A percentile compares a stretch with the other conserved stretches of the same genome.
Evolutionary conservation across 352 stramenopile genomes (phyloP).

Genomic region (Elongisporangium undulatum): DNA sequence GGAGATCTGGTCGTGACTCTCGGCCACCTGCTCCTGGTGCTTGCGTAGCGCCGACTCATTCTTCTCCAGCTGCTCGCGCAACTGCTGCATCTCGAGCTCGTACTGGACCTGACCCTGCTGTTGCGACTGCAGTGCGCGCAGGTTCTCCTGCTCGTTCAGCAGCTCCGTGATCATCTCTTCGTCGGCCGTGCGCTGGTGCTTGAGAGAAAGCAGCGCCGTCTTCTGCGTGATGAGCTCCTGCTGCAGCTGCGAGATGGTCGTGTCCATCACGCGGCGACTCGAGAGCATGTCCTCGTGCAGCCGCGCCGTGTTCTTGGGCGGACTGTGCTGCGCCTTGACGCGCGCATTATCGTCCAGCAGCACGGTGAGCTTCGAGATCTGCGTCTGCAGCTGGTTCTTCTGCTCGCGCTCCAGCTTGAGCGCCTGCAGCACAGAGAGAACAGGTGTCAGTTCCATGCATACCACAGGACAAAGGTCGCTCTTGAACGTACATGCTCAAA

Average conservation of each 20-base stretch:
- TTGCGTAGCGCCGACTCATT: slow-evolving; percentile 67
- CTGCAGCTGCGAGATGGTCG: slow-evolving; percentile 72
- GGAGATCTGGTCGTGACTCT: slow-evolving; percentile 61
- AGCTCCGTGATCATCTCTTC: slow-evolving; percentile 83
- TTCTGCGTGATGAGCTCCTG: slow-evolving; percentile 58
- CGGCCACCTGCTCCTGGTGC: slow-evolving; percentile 65
- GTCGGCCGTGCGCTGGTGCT: slow-evolving; percentile 64
- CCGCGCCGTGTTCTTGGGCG: slow-evolving; percentile 37
- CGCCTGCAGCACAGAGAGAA: slow-evolving; percentile 23
- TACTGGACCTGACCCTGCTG: slow-evolving; percentile 41
- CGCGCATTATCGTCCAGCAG: slow-evolving; percentile 55
- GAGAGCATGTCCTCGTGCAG: slow-evolving; percentile 83
- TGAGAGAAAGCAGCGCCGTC: slow-evolving; percentile 51
- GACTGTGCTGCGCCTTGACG: slow-evolving; percentile 23
- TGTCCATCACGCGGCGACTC: slow-evolving; percentile 79
- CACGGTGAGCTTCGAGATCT: slow-evolving; percentile 77
- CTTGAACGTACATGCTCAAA: slow-evolving; percentile 65
- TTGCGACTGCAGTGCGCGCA: slow-evolving; percentile 46
- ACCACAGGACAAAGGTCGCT: no score
- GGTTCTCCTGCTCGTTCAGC: slow-evolving; percentile 79
- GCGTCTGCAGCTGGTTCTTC: slow-evolving; percentile 55
- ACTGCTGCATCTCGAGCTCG: slow-evolving; percentile 68
- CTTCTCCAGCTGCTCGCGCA: slow-evolving; percentile 58
- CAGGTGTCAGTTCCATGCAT: not conserved
- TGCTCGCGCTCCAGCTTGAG: slow-evolving; percentile 78